Conservation (phyloP, 208 protist genomes). For the Leishmania arabica region DNA sequence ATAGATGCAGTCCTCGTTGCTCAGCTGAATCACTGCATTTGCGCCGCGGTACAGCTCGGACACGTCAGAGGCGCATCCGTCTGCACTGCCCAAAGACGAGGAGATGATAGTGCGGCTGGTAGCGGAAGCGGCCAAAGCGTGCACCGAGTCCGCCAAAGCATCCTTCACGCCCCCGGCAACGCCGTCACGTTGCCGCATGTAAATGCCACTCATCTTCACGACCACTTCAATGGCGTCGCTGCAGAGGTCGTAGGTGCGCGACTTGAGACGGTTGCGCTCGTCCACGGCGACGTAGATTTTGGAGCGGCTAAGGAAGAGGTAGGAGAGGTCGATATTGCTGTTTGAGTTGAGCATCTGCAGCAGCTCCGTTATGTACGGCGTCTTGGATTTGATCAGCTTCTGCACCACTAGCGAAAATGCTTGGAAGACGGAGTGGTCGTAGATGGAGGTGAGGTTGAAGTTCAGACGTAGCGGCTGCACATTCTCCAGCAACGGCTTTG, state of each 20-base stretch:
- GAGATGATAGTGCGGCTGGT: neutral
- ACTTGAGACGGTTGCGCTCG: slow-evolving; percentile 78
- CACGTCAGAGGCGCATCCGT: neutral
- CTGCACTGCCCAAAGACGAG: neutral
- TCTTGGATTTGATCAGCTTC: slow-evolving; percentile 78
- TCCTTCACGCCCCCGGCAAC: neutral
- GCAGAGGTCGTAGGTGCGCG: slow-evolving; percentile 86
- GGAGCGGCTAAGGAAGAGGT: slow-evolving; percentile 85
- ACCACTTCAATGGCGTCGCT: slow-evolving; percentile 89
- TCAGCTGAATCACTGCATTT: slow-evolving; percentile 36
- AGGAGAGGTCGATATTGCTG: slow-evolving; percentile 84
- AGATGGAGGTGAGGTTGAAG: slow-evolving; percentile 92
- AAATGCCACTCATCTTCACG: slow-evolving; percentile 76
- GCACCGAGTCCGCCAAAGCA: neutral
- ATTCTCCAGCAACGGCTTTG: slow-evolving; percentile 75
- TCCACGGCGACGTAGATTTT: slow-evolving; percentile 89
- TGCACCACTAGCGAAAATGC: slow-evolving; percentile 90
- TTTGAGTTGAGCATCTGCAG: slow-evolving; percentile 90
- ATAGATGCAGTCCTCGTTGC: slow-evolving; percentile 81
- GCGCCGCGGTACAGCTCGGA: slow-evolving; percentile 32
- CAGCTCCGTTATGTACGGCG: slow-evolving; percentile 80
- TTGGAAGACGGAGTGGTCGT: slow-evolving; percentile 92
- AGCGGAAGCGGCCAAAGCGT: neutral
- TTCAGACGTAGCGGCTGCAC: slow-evolving; percentile 64
- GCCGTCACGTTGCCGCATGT: slow-evolving; percentile 22